Evolutionary conservation across 768 basidiomycete species (phyloP), one percentile per base, ranked within the genome.

Genomic region (Gloeophyllum trabeum): DNA sequence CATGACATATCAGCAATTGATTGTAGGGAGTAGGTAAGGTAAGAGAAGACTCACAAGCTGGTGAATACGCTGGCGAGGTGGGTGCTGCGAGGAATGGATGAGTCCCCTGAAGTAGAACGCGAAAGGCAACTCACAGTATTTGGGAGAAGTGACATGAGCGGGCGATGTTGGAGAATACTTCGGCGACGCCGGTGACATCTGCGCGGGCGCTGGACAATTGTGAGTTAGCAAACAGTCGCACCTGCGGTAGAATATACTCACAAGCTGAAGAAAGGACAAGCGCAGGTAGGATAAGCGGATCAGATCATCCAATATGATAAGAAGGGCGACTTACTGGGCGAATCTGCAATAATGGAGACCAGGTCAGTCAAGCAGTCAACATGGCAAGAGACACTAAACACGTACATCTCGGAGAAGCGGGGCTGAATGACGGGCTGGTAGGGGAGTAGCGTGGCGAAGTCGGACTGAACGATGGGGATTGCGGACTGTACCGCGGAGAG

Each of bases 81-180:
- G 87, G 87, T 44, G 87, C 87, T 90, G 50, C 44, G 21, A 46
- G 39, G 44, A 36, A 16, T 44, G 47, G 46, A 49, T 3, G 38
- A 36, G 24, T 26, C 22, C 16, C 5, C 24, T 10, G 10, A 22
- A n/a, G 43, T 16, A 35, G 16, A 39, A 22, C 28, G 10, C 19
- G 18, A 39, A 19, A 0, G 19, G 4, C 7, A 4, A 69, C 86
- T 49, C 62, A 89, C 88, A 90, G 59, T 89, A 90, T 73, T 84
- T 87, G 43, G 93, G 93, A 25, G 90, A 93, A 2, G 92, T 75
- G 0, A 92, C 92, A 2, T 88, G 91, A 5, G 81, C 76, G n/a
- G 93, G 93, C 3, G 90, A 93, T 0, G 93, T 90, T 2, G 93
- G 93, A 7, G 89, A 92, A 61, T 92, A 96, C 53, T 82, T 87